phyloP scores from a whole-genome alignment of 2,329 filamentous ascomycete species.

The Fusarium sp. region DNA sequence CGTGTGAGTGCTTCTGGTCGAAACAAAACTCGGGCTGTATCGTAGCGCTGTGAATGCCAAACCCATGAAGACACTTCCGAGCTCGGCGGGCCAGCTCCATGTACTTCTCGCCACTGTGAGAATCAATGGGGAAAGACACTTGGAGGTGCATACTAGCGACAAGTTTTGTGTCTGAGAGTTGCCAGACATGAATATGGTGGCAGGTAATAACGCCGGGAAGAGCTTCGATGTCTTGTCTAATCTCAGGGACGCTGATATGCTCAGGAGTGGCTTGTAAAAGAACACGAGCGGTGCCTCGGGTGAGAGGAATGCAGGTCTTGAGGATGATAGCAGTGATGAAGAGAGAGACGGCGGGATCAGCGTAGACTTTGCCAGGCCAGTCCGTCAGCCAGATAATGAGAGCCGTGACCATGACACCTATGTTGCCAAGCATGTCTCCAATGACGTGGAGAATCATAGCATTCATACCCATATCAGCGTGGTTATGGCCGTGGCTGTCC shows the following conservation, averaged over 20 bases:
- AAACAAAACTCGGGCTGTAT: constrained; percentile 92
- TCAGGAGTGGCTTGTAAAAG: constrained; percentile 93
- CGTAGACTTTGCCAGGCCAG: constrained; percentile 84
- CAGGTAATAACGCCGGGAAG: constrained; percentile 88
- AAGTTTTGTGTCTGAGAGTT: constrained; percentile 92
- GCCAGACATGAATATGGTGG: constrained; percentile 98
- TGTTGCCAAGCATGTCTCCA: constrained; percentile 85
- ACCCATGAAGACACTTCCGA: constrained; percentile 88
- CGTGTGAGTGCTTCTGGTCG: constrained; percentile 56
- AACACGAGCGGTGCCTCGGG: constrained; percentile 83
- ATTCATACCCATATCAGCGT: constrained; percentile 95
- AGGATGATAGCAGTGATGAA: constrained; percentile 87
- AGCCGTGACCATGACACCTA: constrained; percentile 84
- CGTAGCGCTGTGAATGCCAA: constrained; percentile 95
- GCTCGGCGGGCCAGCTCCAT: constrained; percentile 89
- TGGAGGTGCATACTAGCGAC: constrained; percentile 94
- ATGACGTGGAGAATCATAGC: constrained; percentile 80
- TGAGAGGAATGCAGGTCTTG: constrained; percentile 79
- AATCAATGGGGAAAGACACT: constrained; percentile 88
- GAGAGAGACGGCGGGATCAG: constrained; percentile 90
- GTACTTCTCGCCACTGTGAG: constrained; percentile 80
- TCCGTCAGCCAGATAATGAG: constrained; percentile 91
- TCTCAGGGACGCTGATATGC: constrained; percentile 86
- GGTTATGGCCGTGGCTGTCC: constrained; percentile 78
- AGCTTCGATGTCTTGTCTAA: constrained; percentile 88